Percentiles rank a stretch among this genome's conserved stretches.
Evolutionary conservation across 768 basidiomycete species (phyloP).

Genomic region (Termitomyces sp.): DNA sequence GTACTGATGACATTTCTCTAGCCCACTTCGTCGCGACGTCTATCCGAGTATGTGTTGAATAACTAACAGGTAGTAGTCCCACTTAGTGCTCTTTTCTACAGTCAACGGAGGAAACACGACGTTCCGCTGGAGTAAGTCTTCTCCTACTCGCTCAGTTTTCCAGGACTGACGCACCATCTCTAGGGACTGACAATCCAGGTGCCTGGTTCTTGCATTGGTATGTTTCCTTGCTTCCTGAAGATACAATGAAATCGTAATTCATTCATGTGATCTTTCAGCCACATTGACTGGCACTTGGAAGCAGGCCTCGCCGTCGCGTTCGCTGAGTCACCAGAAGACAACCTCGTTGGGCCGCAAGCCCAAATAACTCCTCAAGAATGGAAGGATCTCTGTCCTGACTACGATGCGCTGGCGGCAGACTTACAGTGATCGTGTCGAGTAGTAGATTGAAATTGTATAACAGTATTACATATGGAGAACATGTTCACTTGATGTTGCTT

Average conservation of each 20-base stretch:
- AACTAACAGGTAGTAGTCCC: too few species aligned
- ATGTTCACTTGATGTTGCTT: background rate
- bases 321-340: constrained; percentile 22
- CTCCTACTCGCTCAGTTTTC: background rate
- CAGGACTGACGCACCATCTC: background rate
- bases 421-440: constrained; percentile 16
- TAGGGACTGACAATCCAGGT: constrained; percentile 49
- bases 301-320: constrained; percentile 31
- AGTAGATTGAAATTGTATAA: background rate
- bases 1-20: background rate
- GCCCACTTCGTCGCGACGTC: constrained; percentile 22
- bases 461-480: background rate
- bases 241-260: background rate
- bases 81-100: background rate
- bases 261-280: constrained; percentile 13
- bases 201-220: constrained; percentile 49
- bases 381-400: constrained; percentile 23
- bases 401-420: constrained; percentile 21
- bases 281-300: constrained; percentile 33
- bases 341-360: constrained; percentile 22
- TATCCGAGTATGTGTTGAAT: constrained; percentile 16
- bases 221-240: background rate
- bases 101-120: constrained; percentile 31
- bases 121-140: constrained; percentile 27
- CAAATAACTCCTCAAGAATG: constrained; percentile 27